These are phyloP conservation scores for Tetragonia tetragonoides DNA, from an alignment of 148 eudicot species.

Conservation along the genomic window DNA sequence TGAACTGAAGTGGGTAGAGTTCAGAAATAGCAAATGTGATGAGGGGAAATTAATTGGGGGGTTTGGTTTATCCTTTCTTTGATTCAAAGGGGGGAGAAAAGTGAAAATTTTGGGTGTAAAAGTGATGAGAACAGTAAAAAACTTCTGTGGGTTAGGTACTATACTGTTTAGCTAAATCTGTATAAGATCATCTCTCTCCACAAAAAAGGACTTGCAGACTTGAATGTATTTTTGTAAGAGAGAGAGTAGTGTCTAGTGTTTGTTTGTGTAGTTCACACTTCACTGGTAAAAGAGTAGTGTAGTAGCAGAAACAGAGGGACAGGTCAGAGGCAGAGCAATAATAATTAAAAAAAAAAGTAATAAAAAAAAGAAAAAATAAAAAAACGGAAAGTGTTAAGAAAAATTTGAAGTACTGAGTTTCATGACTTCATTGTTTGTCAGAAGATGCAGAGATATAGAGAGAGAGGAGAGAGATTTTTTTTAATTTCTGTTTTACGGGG, in stretches of 20 bases:
- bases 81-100: not conserved
- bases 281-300: not conserved
- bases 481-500: not conserved
- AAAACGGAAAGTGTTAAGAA: not conserved
- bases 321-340: not conserved
- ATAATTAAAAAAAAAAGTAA: not conserved
- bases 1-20: not conserved
- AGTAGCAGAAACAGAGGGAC: conserved; percentile 1
- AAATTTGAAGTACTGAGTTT: conserved; percentile 17
- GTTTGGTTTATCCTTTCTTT: not conserved
- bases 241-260: conserved; percentile 18
- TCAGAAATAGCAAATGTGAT: not conserved
- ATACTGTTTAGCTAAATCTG: conserved; percentile 35
- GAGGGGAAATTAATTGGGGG: not conserved
- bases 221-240: conserved; percentile 7
- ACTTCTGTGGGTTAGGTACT: conserved; percentile 16
- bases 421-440: conserved; percentile 30
- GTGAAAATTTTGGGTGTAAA: not conserved
- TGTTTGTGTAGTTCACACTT: not conserved
- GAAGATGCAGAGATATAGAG: not conserved
- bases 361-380: not conserved
- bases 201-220: not conserved
- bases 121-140: not conserved
- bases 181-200: conserved; percentile 26
- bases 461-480: not conserved